Base-by-base conservation (phyloP, 352 stramenopile species). In the Globisporangium ultimum region DNA sequence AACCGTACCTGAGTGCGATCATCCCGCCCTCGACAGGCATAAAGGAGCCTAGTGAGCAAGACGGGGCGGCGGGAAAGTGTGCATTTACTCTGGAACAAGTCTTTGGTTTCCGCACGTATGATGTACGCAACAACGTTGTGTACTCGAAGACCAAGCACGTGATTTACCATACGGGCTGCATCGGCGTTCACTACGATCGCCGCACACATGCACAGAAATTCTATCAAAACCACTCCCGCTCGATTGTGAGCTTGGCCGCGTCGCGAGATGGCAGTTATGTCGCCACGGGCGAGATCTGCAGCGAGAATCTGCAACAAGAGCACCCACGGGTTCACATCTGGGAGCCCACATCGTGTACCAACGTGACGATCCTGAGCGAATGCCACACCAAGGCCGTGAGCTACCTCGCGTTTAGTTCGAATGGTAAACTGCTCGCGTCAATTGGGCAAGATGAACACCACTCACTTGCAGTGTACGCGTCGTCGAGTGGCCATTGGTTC, bases 371-470 rank as follows among this genome's bases (percentile, higher is more conserved):
- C 22, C 61, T 93, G 45, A 84, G 73, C 45, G 69, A 68, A 22
- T 91, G 91, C 45, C 83, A 94, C 49, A 66, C 55, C 34, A 86
- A 86, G 50, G 85, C 80, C 15, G 73, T 89, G 53, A 86, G 72
- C 10, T 82, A 87, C 60, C 47, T 95, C 40, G 64, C 69, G 17
- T 94, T 94, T 46, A 80, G 67, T 13, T 45, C 61, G 14, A 69
- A 65, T 1, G 63, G 70, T 2, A 76, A 74, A 32, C 51, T 87
- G 18, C 58, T 95, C 0, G 78, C 86, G 21, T 74, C 79, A 3
- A 60, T 93, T 28, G 83, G 83, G 11, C 80, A 91, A 43, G 83
- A 93, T 56, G 78, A 84, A 51, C 87, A 84, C 52, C 85, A 95
- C 56, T 89, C 79, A 20, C 46, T 95, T 3, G 77, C 76, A 2